Evolutionary conservation across 2,329 filamentous ascomycete genomes (phyloP).

Genomic region (Neonectria ditissima): DNA sequence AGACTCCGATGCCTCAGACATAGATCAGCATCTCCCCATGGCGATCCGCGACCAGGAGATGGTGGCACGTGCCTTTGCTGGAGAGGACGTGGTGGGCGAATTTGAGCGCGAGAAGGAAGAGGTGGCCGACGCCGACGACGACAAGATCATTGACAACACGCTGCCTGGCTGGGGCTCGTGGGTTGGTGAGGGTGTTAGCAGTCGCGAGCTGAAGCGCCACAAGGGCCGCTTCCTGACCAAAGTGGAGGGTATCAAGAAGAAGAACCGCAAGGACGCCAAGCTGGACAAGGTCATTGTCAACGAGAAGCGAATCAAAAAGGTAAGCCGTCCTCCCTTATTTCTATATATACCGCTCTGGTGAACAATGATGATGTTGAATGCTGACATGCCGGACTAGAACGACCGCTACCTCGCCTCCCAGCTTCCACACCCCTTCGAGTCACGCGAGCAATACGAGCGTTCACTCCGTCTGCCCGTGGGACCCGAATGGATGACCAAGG

Average conservation of each 20-base stretch:
- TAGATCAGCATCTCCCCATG: constrained; percentile 64
- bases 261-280: constrained; percentile 84
- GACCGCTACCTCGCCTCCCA: constrained; percentile 86
- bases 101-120: constrained; percentile 85
- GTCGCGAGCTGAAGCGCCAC: constrained; percentile 73
- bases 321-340: constrained; percentile 52
- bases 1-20: constrained; percentile 56
- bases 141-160: constrained; percentile 84
- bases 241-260: constrained; percentile 78
- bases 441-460: constrained; percentile 87
- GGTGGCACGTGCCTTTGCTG: constrained; percentile 87
- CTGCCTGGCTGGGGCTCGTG: constrained; percentile 95
- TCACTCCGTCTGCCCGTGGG: constrained; percentile 88
- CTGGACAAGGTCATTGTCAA: constrained; percentile 89
- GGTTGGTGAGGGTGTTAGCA: constrained; percentile 85
- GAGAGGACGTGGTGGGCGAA: constrained; percentile 83
- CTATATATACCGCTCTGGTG: background rate
- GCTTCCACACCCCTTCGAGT: constrained; percentile 92
- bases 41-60: constrained; percentile 73
- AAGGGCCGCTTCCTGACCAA: constrained; percentile 73
- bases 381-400: constrained; percentile 65
- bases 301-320: constrained; percentile 91
- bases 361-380: background rate
- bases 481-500: constrained; percentile 96
- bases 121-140: constrained; percentile 79